Percentiles rank a stretch among this genome's conserved stretches.
These are phyloP conservation scores for Gamsiella multidivaricata DNA, from an alignment of 192 early-diverging fungal genomes.

Conservation along the genomic window DNA sequence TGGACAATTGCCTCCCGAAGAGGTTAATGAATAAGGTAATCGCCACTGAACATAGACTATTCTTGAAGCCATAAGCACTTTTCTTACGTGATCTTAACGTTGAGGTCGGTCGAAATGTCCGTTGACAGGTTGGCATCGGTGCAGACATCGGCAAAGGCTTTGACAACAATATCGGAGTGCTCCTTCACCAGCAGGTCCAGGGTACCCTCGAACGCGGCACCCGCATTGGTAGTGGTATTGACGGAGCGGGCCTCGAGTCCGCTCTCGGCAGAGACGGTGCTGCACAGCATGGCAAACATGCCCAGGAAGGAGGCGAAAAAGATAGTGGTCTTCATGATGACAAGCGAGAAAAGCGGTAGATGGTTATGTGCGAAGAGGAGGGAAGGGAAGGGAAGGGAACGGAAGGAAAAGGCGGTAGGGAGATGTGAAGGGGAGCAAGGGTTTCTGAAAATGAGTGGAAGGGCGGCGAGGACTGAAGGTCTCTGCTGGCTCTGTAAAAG, in stretches of 20 bases:
- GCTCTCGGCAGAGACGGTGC: slow-evolving; percentile 17
- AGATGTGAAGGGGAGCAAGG: too few species aligned
- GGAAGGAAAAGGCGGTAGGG: neutral
- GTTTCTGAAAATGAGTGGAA: slow-evolving; percentile 13
- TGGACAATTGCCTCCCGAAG: too few species aligned
- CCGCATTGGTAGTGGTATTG: neutral
- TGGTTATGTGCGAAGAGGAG: neutral
- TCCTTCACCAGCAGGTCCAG: slow-evolving; percentile 26
- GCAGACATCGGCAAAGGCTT: slow-evolving; percentile 34
- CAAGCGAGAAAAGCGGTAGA: neutral
- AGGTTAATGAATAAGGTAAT: too few species aligned
- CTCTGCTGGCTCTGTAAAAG: slow-evolving; percentile 14
- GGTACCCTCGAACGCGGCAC: slow-evolving; percentile 24
- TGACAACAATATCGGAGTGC: slow-evolving; percentile 21
- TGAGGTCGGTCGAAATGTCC: slow-evolving; percentile 11
- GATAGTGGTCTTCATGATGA: slow-evolving; percentile 13
- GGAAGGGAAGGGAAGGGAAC: neutral
- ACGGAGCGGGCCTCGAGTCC: slow-evolving; percentile 11
- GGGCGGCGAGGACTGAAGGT: neutral
- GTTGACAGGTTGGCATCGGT: slow-evolving; percentile 14
- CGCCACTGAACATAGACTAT: too few species aligned
- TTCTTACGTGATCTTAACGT: slow-evolving; percentile 24
- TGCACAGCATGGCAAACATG: slow-evolving; percentile 37
- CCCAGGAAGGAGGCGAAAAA: slow-evolving; percentile 24
- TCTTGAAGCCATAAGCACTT: neutral